Evolutionary conservation across 345 rosid species (phyloP), one percentile per base, ranked within the genome.

Genomic region (Jatropha curcas): DNA sequence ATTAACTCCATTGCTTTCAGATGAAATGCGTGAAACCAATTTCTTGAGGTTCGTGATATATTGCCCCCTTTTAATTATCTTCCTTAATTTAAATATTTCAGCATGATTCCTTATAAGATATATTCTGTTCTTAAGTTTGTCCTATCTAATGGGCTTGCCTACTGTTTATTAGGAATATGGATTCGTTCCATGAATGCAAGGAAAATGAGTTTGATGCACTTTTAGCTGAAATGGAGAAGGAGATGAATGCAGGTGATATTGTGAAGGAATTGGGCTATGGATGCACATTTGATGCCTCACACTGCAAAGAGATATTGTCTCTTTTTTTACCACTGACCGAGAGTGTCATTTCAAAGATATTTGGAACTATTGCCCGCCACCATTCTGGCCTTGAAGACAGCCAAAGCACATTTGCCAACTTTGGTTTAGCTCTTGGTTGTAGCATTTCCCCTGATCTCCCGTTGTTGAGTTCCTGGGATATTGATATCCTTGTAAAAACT

Each of bases 211-310:
- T 94, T 84, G 90, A 94, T 81, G 85, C 80, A 34, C 85, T 94
- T 70, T 79, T 94, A 79, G 88, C 86, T 24, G 98, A 94, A 63
- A 94, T 94, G 82, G 88, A 92, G 81, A 82, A 88, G 84, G 98
- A 94, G 79, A 80, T 82, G 74, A 77, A 86, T 77, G 79, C 88
- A 79, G 97, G 91, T 55, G 98, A 89, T 77, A 79, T 90, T 60
- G 81, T 92, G 83, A 90, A 81, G 84, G 98, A 94, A 77, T 76
- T 94, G 70, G 98, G 98, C 69, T 92, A 85, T 81, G 98, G 92
- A 53, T 86, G 93, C 88, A 89, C 98, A 2, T 79, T 82, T 82
- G 96, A 88, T 81, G 81, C 73, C 64, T 43, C 80, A 50, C 95
- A 84, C 34, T 94, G 98, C 82, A 85, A 79, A 77, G 89, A 92